These are phyloP conservation scores for Globisporangium irregulare DNA, from an alignment of 352 stramenopile species.

Conservation along the genomic window DNA sequence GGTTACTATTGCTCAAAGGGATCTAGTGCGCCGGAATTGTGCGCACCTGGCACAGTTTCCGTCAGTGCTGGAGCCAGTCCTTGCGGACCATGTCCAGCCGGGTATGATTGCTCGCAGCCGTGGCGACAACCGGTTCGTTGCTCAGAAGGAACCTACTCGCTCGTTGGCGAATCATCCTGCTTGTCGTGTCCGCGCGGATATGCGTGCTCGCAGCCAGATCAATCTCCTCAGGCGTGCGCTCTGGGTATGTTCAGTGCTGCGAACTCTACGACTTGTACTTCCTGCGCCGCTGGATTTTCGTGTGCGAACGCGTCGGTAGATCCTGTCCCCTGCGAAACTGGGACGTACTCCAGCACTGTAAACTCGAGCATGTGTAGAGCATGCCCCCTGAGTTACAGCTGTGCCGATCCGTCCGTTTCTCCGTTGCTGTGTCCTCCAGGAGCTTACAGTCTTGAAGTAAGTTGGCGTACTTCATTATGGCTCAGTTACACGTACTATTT, in stretches of 20 bases:
- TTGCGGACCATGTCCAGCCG: slow-evolving; percentile 50
- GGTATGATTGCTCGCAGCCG: slow-evolving; percentile 33
- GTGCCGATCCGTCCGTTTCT: slow-evolving; percentile 33
- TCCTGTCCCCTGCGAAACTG: background rate
- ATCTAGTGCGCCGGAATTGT: slow-evolving; percentile 25
- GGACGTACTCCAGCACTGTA: slow-evolving; percentile 10
- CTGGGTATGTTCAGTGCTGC: slow-evolving; percentile 19
- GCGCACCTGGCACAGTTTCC: slow-evolving; percentile 33
- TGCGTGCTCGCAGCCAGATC: slow-evolving; percentile 19
- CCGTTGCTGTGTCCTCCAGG: slow-evolving; percentile 40
- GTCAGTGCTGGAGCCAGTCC: slow-evolving; percentile 17
- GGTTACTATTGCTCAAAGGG: slow-evolving; percentile 45
- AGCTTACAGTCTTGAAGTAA: slow-evolving; percentile 44
- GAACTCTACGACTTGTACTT: slow-evolving; percentile 21
- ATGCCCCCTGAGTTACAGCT: slow-evolving; percentile 57
- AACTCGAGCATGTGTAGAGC: slow-evolving; percentile 21
- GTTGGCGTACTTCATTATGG: background rate
- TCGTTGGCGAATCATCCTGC: slow-evolving; percentile 23
- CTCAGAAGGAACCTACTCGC: slow-evolving; percentile 16
- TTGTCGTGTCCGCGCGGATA: slow-evolving; percentile 32
- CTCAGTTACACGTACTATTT: background rate
- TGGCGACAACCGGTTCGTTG: slow-evolving; percentile 12
- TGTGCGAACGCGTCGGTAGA: slow-evolving; percentile 24
- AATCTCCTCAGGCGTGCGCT: slow-evolving; percentile 15
- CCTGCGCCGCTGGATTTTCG: slow-evolving; percentile 48